phyloP scores from a whole-genome alignment of 345 rosid species.

The Arabis alpina region DNA sequence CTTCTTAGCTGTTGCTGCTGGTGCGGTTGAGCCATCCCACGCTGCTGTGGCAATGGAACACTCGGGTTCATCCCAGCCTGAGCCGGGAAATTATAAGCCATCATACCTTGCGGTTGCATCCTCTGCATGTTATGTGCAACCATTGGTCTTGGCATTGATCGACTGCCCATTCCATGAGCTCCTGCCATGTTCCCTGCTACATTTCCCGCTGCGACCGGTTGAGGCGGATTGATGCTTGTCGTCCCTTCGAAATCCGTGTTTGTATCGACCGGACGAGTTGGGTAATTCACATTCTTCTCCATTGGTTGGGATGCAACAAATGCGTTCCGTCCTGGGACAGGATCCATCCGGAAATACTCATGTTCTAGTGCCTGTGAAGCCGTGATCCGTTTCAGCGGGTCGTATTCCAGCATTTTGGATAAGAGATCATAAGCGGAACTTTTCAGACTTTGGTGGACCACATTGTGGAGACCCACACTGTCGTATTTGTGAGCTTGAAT shows the following conservation, averaged over 20 bases:
- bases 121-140: slow-evolving; percentile 72
- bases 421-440: slow-evolving; percentile 74
- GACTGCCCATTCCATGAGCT: slow-evolving; percentile 61
- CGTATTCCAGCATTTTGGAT: slow-evolving; percentile 95
- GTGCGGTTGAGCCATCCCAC: slow-evolving; percentile 67
- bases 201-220: slow-evolving; percentile 68
- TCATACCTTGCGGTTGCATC: slow-evolving; percentile 78
- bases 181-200: slow-evolving; percentile 65
- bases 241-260: slow-evolving; percentile 96
- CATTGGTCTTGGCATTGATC: slow-evolving; percentile 75
- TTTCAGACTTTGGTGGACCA: slow-evolving; percentile 73
- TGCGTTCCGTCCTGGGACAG: slow-evolving; percentile 90
- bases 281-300: slow-evolving; percentile 83
- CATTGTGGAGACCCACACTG: slow-evolving; percentile 62
- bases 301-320: slow-evolving; percentile 78
- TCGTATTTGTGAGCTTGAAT: slow-evolving; percentile 90
- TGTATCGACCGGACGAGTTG: slow-evolving; percentile 87
- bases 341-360: slow-evolving; percentile 83
- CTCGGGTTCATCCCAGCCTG: slow-evolving; percentile 82
- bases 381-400: slow-evolving; percentile 88
- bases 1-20: slow-evolving; percentile 82
- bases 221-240: slow-evolving; percentile 82
- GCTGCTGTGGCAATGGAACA: slow-evolving; percentile 80
- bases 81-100: slow-evolving; percentile 64
- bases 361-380: slow-evolving; percentile 98